Conservation (phyloP, 768 basidiomycete genomes). For the Xerocomus brunneocitrinus region DNA sequence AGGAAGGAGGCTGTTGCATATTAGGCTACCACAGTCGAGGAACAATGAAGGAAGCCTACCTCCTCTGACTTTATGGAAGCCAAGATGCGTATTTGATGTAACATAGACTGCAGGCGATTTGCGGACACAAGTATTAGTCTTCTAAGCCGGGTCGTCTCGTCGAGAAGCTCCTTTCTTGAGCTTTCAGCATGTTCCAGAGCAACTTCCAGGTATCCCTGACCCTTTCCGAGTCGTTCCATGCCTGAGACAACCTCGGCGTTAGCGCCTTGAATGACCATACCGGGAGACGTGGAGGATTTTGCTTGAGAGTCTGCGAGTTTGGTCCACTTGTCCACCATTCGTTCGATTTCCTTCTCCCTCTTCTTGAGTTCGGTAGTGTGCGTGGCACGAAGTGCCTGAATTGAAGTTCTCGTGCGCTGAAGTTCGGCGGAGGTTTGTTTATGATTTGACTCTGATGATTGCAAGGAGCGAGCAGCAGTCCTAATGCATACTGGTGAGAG, state of each 20-base stretch:
- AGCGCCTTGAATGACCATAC: slow-evolving; percentile 46
- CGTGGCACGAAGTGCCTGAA: slow-evolving; percentile 66
- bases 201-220: slow-evolving; percentile 54
- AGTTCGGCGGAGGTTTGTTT: slow-evolving; percentile 69
- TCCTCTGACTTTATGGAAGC: slow-evolving; percentile 44
- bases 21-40: slow-evolving; percentile 3
- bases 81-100: slow-evolving; percentile 43
- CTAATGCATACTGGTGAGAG: slow-evolving; percentile 31
- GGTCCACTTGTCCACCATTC: slow-evolving; percentile 68
- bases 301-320: slow-evolving; percentile 66
- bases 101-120: slow-evolving; percentile 58
- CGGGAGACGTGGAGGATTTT: slow-evolving; percentile 49
- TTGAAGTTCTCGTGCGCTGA: slow-evolving; percentile 61
- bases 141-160: slow-evolving; percentile 62
- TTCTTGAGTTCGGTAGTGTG: slow-evolving; percentile 73
- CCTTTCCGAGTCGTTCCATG: slow-evolving; percentile 43
- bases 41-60: slow-evolving; percentile 31
- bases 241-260: slow-evolving; percentile 49
- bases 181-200: slow-evolving; percentile 73
- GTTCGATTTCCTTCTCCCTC: slow-evolving; percentile 75
- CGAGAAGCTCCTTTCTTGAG: slow-evolving; percentile 53
- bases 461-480: slow-evolving; percentile 47
- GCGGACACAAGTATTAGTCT: slow-evolving; percentile 56
- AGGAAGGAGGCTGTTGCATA: slow-evolving; percentile 37
- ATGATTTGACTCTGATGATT: slow-evolving; percentile 58